Evolutionary conservation across 169 alveolate species (phyloP), one percentile per base, ranked within the genome.

Genomic region (Plasmodium relictum): DNA sequence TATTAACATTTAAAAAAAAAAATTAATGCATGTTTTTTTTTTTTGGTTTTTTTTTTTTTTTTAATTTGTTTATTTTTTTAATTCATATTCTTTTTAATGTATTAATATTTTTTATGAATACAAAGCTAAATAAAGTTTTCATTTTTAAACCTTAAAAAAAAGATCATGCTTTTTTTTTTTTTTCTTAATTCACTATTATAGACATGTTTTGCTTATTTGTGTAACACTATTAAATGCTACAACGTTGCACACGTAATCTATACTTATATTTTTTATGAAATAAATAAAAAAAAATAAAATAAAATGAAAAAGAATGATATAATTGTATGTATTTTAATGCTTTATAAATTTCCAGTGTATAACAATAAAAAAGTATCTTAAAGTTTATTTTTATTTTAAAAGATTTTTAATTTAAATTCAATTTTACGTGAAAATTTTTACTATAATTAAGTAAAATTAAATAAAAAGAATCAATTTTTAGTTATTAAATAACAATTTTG

Each of bases 161-260:
- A 31, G 1, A 31, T 31, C 3, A 3, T 2, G 39, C 39, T 31
- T 31, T 31, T 31, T 31, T 31, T 31, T 31, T 62, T 62, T 62
- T 62, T 62, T 24, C 7, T 24, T 62, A 18, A 74, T 44, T 12
- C 37, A 62, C 74, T 44, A 16, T 41, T 41, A 74, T 74, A 74
- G 65, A 9, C 88, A 14, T 56, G 22, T 41, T 58, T 71, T 69
- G 18, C 26, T 59, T 62, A 18, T 42, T 62, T 58, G 14, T 39
- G 52, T 59, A 71, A 86, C 63, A 70, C 7, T 24, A 18, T 54
- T 59, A 73, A 86, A 70, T 74, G 85, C 54, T 70, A 86, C 58
- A 63, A 37, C 74, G 59, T 22, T 73, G 86, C 88, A 73, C 78
- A 86, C 88, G 87, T 71, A 71, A 59, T 70, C 45, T 24, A 68